Conservation (phyloP, 371 early-diverging fungal genomes). For the Mortierella sp. region DNA sequence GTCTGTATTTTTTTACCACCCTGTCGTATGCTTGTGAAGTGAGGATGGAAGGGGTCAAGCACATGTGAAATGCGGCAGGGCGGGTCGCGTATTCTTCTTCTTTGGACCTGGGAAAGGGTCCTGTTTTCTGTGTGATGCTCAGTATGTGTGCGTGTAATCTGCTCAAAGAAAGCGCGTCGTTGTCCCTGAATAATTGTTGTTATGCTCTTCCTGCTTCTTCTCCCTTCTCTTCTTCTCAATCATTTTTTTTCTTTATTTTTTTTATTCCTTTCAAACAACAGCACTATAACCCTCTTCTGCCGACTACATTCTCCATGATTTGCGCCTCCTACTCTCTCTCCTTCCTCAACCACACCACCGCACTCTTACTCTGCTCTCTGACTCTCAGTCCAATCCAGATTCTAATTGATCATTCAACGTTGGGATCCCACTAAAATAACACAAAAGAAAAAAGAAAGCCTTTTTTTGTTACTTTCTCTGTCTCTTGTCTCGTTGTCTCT, state of each 20-base stretch:
- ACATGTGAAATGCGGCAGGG: conserved; percentile 10
- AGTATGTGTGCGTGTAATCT: background rate
- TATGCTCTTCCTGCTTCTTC: background rate
- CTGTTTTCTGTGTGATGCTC: background rate
- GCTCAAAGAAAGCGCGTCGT: too few species aligned
- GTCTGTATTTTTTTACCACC: background rate
- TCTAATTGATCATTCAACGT: conserved; percentile 11
- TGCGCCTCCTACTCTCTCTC: conserved; percentile 21
- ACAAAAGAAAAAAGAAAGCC: background rate
- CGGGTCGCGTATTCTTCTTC: background rate
- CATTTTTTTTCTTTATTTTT: background rate
- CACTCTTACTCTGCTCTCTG: background rate
- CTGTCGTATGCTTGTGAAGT: background rate
- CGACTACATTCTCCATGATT: conserved; percentile 28
- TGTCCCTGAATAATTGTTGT: background rate
- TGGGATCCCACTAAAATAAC: background rate
- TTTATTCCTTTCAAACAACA: background rate
- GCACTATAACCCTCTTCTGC: background rate
- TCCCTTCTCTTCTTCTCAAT: background rate
- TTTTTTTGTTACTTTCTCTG: background rate
- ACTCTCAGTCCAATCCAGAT: conserved; percentile 23
- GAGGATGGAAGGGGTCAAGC: background rate
- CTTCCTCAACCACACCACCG: conserved; percentile 16
- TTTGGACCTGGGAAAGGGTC: background rate
- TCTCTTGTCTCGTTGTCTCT: background rate